Percentiles rank a stretch among this genome's conserved stretches.
These are phyloP conservation scores for Phytophthora multivora DNA, from an alignment of 352 stramenopile genomes.

Conservation along the genomic window DNA sequence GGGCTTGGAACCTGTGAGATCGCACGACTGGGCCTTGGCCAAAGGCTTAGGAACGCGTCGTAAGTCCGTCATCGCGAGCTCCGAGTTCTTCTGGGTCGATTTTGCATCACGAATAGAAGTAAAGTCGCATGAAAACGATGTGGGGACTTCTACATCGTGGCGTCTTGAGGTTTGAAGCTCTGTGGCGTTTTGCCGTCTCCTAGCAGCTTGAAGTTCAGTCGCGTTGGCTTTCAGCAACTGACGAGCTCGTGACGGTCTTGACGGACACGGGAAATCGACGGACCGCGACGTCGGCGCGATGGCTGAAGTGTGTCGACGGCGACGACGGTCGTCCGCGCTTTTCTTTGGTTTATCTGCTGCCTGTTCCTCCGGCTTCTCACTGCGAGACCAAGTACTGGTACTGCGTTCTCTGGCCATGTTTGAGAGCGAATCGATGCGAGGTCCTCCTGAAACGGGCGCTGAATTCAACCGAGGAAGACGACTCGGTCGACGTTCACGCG, in stretches of 20 bases:
- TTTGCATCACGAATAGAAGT: conserved; percentile 6
- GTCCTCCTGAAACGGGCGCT: conserved; percentile 10
- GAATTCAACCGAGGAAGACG: conserved; percentile 24
- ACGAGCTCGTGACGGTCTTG: conserved; percentile 11
- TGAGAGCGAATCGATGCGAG: conserved; percentile 17
- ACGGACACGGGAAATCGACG: background rate
- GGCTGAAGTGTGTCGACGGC: conserved; percentile 13
- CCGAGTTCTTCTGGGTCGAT: conserved; percentile 8
- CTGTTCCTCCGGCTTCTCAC: conserved; percentile 4
- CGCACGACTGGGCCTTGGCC: conserved; percentile 2
- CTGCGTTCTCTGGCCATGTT: conserved; percentile 20
- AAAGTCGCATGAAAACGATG: conserved; percentile 19
- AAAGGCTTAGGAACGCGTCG: conserved; percentile 1
- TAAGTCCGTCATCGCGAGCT: conserved; percentile 13
- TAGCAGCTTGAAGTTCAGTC: conserved; percentile 8
- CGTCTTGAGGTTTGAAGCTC: conserved; percentile 9
- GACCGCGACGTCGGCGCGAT: conserved; percentile 14
- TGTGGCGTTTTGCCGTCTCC: conserved; percentile 8
- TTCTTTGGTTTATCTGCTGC: background rate
- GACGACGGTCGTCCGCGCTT: conserved; percentile 21
- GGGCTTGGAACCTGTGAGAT: conserved; percentile 5
- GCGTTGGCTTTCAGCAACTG: conserved; percentile 18
- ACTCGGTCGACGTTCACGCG: conserved; percentile 3
- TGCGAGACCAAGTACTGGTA: background rate
- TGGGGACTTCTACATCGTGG: background rate